Evolutionary conservation across 2,329 filamentous ascomycete genomes (phyloP).

Genomic region (Dothistroma septosporum): DNA sequence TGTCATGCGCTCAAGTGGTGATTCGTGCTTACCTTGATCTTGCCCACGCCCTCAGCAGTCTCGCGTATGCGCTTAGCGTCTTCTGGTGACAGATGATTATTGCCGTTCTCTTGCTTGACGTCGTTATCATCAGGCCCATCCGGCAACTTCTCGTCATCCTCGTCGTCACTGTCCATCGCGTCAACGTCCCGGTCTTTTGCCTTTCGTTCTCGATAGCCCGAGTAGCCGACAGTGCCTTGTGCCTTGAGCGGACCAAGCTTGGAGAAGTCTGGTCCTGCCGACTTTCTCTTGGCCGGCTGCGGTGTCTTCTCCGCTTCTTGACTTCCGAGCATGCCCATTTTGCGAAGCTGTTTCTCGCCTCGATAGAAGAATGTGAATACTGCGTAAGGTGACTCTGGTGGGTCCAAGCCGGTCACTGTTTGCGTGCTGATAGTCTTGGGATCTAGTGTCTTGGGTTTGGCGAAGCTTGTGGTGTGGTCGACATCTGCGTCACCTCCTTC

Average conservation of each 20-base stretch:
- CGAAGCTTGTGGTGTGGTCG: constrained; percentile 96
- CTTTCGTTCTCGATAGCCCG: constrained; percentile 70
- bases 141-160: constrained; percentile 56
- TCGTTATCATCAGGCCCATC: constrained; percentile 58
- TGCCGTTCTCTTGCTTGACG: constrained; percentile 57
- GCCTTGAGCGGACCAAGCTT: constrained; percentile 79
- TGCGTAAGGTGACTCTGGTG: constrained; percentile 91
- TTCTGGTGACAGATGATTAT: constrained; percentile 56
- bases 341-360: constrained; percentile 89
- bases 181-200: constrained; percentile 51
- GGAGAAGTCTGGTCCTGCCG: constrained; percentile 78
- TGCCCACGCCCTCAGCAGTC: constrained; percentile 73
- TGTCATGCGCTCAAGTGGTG: neutral
- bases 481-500: constrained; percentile 74
- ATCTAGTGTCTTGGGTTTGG: constrained; percentile 91
- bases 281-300: constrained; percentile 63
- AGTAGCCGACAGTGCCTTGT: constrained; percentile 84
- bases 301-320: constrained; percentile 58
- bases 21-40: constrained; percentile 63
- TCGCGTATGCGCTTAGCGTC: constrained; percentile 70
- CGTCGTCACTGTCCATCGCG: constrained; percentile 72
- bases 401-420: constrained; percentile 97
- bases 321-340: constrained; percentile 82
- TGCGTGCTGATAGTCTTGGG: constrained; percentile 98
- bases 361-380: constrained; percentile 97